These are phyloP conservation scores for Malassezia nana DNA, from an alignment of 1,284 basidiomycete species.

Conservation along the genomic window DNA sequence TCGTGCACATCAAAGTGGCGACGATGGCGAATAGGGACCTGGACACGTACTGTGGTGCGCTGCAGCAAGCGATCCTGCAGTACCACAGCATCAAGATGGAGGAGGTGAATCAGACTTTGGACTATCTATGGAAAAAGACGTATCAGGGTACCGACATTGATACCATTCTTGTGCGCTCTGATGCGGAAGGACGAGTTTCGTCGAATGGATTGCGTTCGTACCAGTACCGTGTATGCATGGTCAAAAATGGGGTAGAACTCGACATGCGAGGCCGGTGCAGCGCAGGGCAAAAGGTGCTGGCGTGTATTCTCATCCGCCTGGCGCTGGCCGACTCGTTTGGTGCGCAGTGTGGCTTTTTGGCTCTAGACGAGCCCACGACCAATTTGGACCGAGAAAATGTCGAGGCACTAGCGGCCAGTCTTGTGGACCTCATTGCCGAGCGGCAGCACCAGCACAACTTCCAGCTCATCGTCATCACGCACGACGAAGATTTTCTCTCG, in stretches of 20 bases:
- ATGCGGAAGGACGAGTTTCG: conserved; percentile 60
- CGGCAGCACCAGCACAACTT: conserved; percentile 66
- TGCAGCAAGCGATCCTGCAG: conserved; percentile 88
- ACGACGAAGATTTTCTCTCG: conserved; percentile 44
- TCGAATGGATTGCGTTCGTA: conserved; percentile 59
- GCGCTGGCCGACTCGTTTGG: conserved; percentile 95
- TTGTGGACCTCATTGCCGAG: conserved; percentile 59
- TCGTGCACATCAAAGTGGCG: conserved; percentile 73
- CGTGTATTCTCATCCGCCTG: conserved; percentile 97
- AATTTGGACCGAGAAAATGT: conserved; percentile 95
- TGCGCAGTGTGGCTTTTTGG: conserved; percentile 92
- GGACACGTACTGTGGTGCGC: conserved; percentile 93
- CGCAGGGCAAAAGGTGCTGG: conserved; percentile 96
- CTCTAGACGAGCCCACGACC: conserved; percentile 95
- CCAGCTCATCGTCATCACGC: conserved; percentile 81
- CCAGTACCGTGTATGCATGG: conserved; percentile 94
- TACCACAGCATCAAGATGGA: conserved; percentile 99
- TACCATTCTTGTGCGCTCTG: conserved; percentile 87
- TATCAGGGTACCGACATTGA: conserved; percentile 99
- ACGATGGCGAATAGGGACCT: conserved; percentile 51
- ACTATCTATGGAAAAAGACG: conserved; percentile 82
- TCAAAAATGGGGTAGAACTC: conserved; percentile 96
- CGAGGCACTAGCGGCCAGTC: conserved; percentile 76
- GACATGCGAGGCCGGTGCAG: conserved; percentile 98
- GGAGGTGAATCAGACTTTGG: conserved; percentile 83